Percentiles rank a stretch among this genome's conserved stretches.
Conservation (phyloP, 2,329 filamentous ascomycete genomes). For the Fusarium sp. region DNA sequence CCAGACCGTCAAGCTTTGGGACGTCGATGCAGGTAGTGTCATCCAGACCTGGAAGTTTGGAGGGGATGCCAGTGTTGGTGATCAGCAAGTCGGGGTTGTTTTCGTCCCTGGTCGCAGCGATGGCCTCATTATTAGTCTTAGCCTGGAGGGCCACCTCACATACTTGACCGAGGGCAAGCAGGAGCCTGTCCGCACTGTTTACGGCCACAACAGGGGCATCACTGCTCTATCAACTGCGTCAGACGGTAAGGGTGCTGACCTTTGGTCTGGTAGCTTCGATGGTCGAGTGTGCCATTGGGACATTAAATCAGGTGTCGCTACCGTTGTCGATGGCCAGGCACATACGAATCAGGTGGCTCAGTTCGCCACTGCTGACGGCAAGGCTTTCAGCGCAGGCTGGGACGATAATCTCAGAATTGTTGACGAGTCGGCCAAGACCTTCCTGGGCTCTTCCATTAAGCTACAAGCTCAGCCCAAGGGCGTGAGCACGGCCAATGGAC, state of each 20-base stretch:
- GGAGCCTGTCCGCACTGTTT: constrained; percentile 77
- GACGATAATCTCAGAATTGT: constrained; percentile 89
- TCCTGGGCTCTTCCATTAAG: constrained; percentile 75
- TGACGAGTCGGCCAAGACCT: constrained; percentile 80
- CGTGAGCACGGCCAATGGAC: constrained; percentile 66
- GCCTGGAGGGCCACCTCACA: constrained; percentile 88
- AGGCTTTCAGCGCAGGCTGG: constrained; percentile 91
- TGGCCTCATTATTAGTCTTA: constrained; percentile 89
- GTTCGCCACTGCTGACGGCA: constrained; percentile 71
- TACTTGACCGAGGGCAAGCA: constrained; percentile 82
- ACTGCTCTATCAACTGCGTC: constrained; percentile 71
- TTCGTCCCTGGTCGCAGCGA: constrained; percentile 87
- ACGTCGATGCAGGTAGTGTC: constrained; percentile 81
- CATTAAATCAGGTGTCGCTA: constrained; percentile 73
- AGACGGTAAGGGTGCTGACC: constrained; percentile 69
- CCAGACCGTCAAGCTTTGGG: constrained; percentile 95
- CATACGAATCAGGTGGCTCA: constrained; percentile 90
- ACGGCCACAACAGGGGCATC: constrained; percentile 92
- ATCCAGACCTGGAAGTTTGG: constrained; percentile 89
- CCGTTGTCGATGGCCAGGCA: constrained; percentile 79
- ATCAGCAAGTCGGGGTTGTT: constrained; percentile 95
- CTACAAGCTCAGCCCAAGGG: constrained; percentile 86
- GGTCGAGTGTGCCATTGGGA: constrained; percentile 91
- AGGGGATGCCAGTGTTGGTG: constrained; percentile 77
- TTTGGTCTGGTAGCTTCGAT: constrained; percentile 94